Evolutionary conservation across 192 early-diverging fungal species (phyloP).

Genomic region (Allomyces macrogynus): DNA sequence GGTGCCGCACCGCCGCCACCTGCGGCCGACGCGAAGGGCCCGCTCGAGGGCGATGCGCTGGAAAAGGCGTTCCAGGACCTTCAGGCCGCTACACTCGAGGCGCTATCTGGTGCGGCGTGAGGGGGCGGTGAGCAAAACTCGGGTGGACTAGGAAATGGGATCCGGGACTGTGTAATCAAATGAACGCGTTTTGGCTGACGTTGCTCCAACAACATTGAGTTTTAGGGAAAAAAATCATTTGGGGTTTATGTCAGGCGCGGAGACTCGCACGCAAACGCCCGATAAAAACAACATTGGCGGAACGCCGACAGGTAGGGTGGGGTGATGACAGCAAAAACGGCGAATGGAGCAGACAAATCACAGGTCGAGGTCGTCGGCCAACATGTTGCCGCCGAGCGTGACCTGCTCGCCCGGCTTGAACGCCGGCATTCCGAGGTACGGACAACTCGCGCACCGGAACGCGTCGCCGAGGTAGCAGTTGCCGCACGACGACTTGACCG

Average conservation of each 20-base stretch:
- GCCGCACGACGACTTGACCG: constrained; percentile 40
- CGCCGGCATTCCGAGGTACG: constrained; percentile 90
- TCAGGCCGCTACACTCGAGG: neutral
- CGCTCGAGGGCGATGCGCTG: neutral
- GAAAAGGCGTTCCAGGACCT: neutral
- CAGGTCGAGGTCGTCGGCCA: constrained; percentile 41
- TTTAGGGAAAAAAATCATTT: no score
- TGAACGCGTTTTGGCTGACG: no score
- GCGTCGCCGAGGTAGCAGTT: constrained; percentile 90
- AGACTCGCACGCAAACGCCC: no score
- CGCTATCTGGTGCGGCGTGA: no score
- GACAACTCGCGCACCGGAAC: constrained; percentile 87
- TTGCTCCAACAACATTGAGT: no score
- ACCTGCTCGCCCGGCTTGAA: constrained; percentile 92
- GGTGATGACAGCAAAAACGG: no score
- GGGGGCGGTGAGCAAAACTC: no score
- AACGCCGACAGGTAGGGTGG: no score
- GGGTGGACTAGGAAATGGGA: no score
- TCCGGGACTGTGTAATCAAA: no score
- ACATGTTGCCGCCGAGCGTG: constrained; percentile 53
- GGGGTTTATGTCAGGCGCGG: no score
- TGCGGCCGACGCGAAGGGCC: neutral
- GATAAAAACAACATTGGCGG: no score
- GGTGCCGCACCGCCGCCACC: neutral
- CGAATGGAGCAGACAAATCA: constrained; percentile 10